Conservation (phyloP, 2,329 filamentous ascomycete species). For the Phyllosticta ampelicida region DNA sequence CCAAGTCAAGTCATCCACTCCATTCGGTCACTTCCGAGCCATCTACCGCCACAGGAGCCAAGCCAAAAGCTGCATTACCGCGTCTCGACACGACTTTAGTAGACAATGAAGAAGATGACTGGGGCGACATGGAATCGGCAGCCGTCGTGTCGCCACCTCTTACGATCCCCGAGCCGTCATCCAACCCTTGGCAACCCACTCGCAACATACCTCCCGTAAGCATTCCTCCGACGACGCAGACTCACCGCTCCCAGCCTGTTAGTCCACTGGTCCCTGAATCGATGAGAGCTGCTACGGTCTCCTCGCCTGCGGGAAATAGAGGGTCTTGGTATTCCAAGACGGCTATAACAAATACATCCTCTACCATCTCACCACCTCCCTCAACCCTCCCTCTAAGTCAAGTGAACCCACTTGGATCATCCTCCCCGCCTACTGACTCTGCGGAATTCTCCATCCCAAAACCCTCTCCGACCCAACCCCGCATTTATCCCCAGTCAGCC, state of each 20-base stretch:
- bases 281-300: not conserved
- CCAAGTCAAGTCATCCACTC: not conserved
- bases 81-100: slow-evolving; percentile 1
- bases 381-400: not conserved
- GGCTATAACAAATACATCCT: not conserved
- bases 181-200: slow-evolving; percentile 1
- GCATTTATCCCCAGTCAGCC: not conserved
- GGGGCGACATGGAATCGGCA: slow-evolving; percentile 31
- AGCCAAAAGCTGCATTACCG: slow-evolving; percentile 1
- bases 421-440: not conserved
- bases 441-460: not conserved
- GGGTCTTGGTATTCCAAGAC: not conserved
- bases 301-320: not conserved
- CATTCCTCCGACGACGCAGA: slow-evolving; percentile 1
- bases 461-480: not conserved
- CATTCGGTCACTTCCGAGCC: not conserved
- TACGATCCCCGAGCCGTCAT: slow-evolving; percentile 12
- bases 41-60: not conserved
- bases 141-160: slow-evolving; percentile 14
- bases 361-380: not conserved
- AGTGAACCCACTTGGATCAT: slow-evolving; percentile 3
- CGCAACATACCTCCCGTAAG: slow-evolving; percentile 2
- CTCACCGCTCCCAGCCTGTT: not conserved
- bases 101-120: slow-evolving; percentile 25
- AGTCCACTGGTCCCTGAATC: slow-evolving; percentile 3